These are phyloP conservation scores for Diaporthe vexans DNA, from an alignment of 2,329 filamentous ascomycete species.

Conservation along the genomic window DNA sequence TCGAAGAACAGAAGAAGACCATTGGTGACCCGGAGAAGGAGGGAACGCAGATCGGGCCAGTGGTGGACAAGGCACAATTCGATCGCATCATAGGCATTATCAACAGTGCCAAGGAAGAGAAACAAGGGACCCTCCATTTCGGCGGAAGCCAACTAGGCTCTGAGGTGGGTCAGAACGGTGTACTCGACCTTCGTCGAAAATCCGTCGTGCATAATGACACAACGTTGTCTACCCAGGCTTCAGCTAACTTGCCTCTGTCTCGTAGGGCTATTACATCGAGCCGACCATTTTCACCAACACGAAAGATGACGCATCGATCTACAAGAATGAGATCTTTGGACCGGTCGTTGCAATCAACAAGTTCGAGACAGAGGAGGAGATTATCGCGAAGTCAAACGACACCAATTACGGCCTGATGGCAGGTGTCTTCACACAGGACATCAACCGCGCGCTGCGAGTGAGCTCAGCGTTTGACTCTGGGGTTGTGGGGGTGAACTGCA, in stretches of 20 bases:
- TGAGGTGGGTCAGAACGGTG: not conserved
- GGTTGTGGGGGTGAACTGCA: not conserved
- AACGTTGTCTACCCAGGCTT: not conserved
- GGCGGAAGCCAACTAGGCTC: not conserved
- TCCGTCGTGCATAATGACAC: not conserved
- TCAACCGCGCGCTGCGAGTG: not conserved
- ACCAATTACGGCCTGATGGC: not conserved
- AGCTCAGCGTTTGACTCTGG: not conserved
- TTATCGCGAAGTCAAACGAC: not conserved
- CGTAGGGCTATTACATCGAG: not conserved
- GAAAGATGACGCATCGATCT: not conserved
- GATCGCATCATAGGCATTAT: not conserved
- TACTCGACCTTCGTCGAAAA: not conserved
- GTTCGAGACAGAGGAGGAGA: not conserved
- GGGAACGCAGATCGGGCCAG: not conserved
- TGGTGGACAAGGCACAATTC: not conserved
- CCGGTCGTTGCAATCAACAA: not conserved
- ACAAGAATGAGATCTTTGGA: not conserved
- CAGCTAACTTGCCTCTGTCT: not conserved
- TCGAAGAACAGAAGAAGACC: not conserved
- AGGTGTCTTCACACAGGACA: conserved; percentile 1
- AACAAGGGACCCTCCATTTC: not conserved
- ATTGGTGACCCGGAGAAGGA: not conserved
- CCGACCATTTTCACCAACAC: not conserved
- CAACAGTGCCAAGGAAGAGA: not conserved